Evolutionary conservation across 176 grass and related monocot genomes (phyloP).

Genomic region (Eleusine indica): DNA sequence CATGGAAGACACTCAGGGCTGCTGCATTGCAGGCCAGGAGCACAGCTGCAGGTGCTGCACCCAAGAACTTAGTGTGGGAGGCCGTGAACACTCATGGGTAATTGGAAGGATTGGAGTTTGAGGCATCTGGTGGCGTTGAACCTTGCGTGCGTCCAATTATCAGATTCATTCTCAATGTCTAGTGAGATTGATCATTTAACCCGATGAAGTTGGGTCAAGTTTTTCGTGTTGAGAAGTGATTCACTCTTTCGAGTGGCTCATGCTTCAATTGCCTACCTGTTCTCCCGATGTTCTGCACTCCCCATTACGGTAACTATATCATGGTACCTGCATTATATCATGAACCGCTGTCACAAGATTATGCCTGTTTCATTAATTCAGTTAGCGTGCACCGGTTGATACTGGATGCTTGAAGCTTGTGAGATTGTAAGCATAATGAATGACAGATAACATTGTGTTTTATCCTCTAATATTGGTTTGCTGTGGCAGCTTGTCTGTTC

Average conservation of each 20-base stretch:
- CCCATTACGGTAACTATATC: constrained; percentile 40
- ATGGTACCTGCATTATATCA: constrained; percentile 31
- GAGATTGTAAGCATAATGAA: constrained; percentile 41
- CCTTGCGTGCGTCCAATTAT: constrained; percentile 10
- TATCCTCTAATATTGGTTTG: constrained; percentile 12
- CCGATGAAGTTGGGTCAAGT: background rate
- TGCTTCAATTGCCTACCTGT: constrained; percentile 40
- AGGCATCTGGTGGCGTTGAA: constrained; percentile 11
- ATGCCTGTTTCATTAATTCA: constrained; percentile 4
- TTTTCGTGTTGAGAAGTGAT: constrained; percentile 52
- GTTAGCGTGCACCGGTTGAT: constrained; percentile 29
- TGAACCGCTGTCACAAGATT: constrained; percentile 29
- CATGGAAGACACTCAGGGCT: constrained; percentile 62
- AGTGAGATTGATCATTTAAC: constrained; percentile 44
- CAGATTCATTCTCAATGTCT: constrained; percentile 42
- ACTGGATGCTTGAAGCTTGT: constrained; percentile 22
- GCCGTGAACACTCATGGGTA: constrained; percentile 89
- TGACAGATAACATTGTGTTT: constrained; percentile 1
- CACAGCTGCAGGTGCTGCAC: background rate
- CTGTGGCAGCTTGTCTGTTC: background rate
- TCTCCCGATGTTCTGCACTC: constrained; percentile 11
- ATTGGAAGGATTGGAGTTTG: constrained; percentile 6
- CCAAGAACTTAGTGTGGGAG: constrained; percentile 91
- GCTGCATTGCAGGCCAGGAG: constrained; percentile 82
- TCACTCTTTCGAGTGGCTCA: constrained; percentile 37